These are phyloP conservation scores for Allomyces arbusculus DNA, from an alignment of 192 early-diverging fungal species.

Conservation along the genomic window DNA sequence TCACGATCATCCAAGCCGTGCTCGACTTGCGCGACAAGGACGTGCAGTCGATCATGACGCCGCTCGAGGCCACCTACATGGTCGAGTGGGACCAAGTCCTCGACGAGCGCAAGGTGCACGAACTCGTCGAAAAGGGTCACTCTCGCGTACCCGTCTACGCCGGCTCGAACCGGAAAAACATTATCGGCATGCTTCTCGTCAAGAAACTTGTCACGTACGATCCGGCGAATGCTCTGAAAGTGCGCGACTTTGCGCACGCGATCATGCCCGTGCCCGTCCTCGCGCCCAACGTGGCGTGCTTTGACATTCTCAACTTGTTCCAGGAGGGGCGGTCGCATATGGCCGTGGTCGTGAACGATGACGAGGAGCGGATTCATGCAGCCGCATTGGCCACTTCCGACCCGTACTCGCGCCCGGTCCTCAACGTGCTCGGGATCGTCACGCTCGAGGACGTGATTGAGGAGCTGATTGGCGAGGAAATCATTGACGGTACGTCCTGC, in stretches of 20 bases:
- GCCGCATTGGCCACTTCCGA: neutral
- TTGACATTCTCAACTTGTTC: constrained; percentile 1
- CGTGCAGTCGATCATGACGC: constrained; percentile 48
- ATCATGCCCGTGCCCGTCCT: neutral
- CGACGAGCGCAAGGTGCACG: constrained; percentile 25
- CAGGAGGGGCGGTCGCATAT: constrained; percentile 1
- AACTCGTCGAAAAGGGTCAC: constrained; percentile 48
- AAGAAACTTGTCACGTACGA: neutral
- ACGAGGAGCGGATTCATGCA: neutral
- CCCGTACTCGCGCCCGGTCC: neutral
- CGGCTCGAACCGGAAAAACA: neutral
- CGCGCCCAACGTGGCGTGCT: neutral
- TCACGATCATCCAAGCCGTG: constrained; percentile 57
- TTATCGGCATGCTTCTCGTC: neutral
- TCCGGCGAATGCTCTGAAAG: neutral
- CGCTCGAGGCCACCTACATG: constrained; percentile 44
- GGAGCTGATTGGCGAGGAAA: neutral
- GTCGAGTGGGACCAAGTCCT: constrained; percentile 37
- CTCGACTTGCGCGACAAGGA: constrained; percentile 53
- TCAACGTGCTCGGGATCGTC: constrained; percentile 2
- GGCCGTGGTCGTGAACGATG: constrained; percentile 1
- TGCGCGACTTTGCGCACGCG: neutral
- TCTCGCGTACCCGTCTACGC: constrained; percentile 37
- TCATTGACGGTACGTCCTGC: neutral
- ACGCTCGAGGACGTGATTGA: constrained; percentile 4